phyloP scores from a whole-genome alignment of 2,329 filamentous ascomycete species.

The Chrysosporium keratinophilum region DNA sequence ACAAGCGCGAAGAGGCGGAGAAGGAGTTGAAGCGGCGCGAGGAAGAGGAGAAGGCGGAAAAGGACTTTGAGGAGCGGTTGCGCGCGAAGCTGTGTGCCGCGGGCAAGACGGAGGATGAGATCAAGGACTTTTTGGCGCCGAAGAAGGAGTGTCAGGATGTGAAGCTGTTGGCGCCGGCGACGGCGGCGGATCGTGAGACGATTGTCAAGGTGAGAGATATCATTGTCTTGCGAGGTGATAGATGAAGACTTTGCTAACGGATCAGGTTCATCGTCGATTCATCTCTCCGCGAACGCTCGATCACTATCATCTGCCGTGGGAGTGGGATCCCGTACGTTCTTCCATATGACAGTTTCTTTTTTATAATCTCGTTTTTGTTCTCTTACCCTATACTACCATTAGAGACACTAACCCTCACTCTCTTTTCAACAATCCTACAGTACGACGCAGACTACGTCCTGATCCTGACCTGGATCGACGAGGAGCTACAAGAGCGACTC shows the following conservation, averaged over 20 bases:
- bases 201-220: conserved; percentile 34
- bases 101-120: conserved; percentile 33
- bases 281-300: conserved; percentile 39
- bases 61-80: conserved; percentile 38
- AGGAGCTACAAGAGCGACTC: conserved; percentile 59
- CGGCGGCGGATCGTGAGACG: conserved; percentile 22
- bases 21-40: conserved; percentile 40
- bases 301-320: conserved; percentile 38
- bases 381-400: conserved; percentile 21
- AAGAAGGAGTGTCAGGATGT: conserved; percentile 33
- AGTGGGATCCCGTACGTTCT: conserved; percentile 37
- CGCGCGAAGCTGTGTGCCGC: conserved; percentile 28
- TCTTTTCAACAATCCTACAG: conserved; percentile 27
- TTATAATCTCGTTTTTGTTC: too few species aligned
- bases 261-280: conserved; percentile 38
- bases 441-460: conserved; percentile 57
- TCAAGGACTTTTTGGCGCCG: conserved; percentile 39
- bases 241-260: neutral
- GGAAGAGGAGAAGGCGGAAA: conserved; percentile 42
- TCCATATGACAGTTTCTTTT: neutral
- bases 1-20: conserved; percentile 42
- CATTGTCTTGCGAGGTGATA: neutral
- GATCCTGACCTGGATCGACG: conserved; percentile 62
- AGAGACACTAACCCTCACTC: conserved; percentile 2
- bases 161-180: conserved; percentile 4